Conservation (phyloP, 2,329 filamentous ascomycete genomes). For the Pseudogymnoascus destructans region DNA sequence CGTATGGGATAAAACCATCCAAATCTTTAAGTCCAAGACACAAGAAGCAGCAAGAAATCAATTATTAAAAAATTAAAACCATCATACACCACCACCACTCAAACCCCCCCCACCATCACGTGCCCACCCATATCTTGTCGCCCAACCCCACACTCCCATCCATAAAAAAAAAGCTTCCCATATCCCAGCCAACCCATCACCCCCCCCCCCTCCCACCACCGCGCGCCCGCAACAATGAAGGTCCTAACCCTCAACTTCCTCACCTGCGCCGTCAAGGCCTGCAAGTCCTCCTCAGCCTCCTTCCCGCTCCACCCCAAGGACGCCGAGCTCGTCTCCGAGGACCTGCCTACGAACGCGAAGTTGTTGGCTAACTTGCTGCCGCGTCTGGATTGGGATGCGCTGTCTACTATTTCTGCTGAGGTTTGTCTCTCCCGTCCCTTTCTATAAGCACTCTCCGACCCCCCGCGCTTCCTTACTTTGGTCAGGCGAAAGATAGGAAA, state of each 20-base stretch:
- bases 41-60: background rate
- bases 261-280: conserved; percentile 89
- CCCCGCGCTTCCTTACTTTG: too few species aligned
- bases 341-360: conserved; percentile 65
- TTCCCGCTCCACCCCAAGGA: conserved; percentile 90
- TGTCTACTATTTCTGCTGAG: conserved; percentile 64
- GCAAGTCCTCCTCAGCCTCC: conserved; percentile 66
- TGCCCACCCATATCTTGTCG: background rate
- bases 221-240: conserved; percentile 53
- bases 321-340: conserved; percentile 75
- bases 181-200: background rate
- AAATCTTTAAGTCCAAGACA: background rate
- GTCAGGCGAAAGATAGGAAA: conserved; percentile 9
- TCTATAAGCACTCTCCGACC: background rate
- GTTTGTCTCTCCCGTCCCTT: conserved; percentile 33
- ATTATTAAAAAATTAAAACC: background rate
- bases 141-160: conserved; percentile 7
- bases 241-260: conserved; percentile 92
- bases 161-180: conserved; percentile 1
- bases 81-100: background rate
- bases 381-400: conserved; percentile 74
- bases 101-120: background rate
- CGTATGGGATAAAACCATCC: background rate
- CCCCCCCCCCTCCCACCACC: background rate
- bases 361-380: conserved; percentile 79